These are phyloP conservation scores for Meira nashicola DNA, from an alignment of 1,284 basidiomycete genomes.

Conservation along the genomic window DNA sequence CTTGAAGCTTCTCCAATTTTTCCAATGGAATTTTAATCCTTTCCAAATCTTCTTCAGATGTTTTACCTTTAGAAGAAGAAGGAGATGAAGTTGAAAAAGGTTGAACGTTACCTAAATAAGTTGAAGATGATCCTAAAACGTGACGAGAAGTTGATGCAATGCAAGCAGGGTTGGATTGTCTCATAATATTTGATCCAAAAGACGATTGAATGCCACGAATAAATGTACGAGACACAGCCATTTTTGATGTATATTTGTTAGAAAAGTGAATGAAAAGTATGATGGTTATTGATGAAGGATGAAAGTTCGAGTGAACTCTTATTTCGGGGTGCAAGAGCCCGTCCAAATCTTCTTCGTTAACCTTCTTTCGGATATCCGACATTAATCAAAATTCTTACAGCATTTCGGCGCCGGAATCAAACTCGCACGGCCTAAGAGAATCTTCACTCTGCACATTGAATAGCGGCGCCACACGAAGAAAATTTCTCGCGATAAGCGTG, in stretches of 20 bases:
- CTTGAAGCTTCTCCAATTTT: slow-evolving; percentile 25
- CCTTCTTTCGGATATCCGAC: no score
- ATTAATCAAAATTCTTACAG: no score
- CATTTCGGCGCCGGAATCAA: no score
- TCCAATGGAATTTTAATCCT: slow-evolving; percentile 9
- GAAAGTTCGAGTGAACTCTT: background rate
- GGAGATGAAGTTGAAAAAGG: background rate
- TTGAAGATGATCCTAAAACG: background rate
- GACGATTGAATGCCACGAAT: slow-evolving; percentile 3
- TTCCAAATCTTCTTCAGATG: background rate
- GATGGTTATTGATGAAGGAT: background rate
- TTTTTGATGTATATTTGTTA: background rate
- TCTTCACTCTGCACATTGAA: no score
- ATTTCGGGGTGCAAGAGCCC: no score
- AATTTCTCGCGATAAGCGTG: no score
- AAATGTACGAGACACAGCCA: slow-evolving; percentile 9
- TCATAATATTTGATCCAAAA: background rate
- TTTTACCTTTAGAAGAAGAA: background rate
- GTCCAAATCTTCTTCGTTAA: no score
- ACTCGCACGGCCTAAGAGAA: no score
- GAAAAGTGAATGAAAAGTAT: background rate
- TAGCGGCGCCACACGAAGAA: no score
- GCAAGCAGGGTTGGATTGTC: background rate
- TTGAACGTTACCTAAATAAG: background rate
- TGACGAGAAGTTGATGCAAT: slow-evolving; percentile 1